Evolutionary conservation across 768 basidiomycete species (phyloP), one percentile per base, ranked within the genome.

Genomic region (Hydnum rufescens): DNA sequence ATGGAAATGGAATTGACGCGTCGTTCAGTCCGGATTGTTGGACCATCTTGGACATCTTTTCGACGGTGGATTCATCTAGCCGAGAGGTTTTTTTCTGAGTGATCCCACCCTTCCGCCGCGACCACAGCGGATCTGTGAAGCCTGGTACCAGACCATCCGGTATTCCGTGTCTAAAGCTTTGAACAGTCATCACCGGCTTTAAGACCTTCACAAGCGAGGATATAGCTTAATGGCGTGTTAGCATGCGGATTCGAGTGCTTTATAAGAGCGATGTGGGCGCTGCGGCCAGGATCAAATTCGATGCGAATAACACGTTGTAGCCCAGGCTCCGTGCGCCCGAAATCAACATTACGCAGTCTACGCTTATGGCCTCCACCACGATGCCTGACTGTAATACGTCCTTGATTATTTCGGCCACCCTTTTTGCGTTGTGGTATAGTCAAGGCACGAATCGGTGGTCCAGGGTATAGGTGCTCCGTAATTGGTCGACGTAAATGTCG

Each of bases 251-350:
- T 63, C 3, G 79, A 70, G 61, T 76, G 80, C 62, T 72, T 72
- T 61, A 96, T 62, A 55, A 99, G 74, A 2, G 95, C 93, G 61
- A 99, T 93, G 64, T 99, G 95, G 4, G 86, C 88, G 32, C 80
- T 84, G 42, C 95, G 74, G 3, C 84, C 84, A 0, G 95, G 95
- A 69, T 97, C 95, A 61, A 93, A 99, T 67, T 97, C 95, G 58
- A 99, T 86, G 46, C 95, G 75, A 3, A 92, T 74, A 43, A 97
- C 89, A 58, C 92, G 85, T 60, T 86, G 84, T 32, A 80, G 67
- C 5, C 93, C 93, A 1, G 76, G 70, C 54, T 80, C 78, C n/a
- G 68, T 66, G 51, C 95, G 75, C 64, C 70, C 67, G 61, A 93
- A 97, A 65, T 99, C 95, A 51, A 99, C 67, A 34, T 77, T 71